Base-by-base conservation (phyloP, 139 green algal species). In the Volvox africanus region DNA sequence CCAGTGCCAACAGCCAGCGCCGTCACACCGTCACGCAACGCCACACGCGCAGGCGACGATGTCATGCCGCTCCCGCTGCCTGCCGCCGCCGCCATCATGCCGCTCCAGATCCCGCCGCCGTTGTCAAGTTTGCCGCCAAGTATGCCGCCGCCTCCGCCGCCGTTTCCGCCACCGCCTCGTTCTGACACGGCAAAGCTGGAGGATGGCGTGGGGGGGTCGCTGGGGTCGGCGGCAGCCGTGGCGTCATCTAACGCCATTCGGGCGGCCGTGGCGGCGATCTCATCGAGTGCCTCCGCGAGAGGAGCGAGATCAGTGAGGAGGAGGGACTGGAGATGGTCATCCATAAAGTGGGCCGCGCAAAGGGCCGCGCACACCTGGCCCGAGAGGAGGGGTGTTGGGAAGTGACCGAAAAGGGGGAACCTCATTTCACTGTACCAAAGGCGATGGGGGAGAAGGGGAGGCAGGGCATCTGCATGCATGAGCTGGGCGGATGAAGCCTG, bases 351-450 rank as follows among this genome's bases (percentile, higher is more conserved):
- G 2, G 85, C 69, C 16, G 85, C 69, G 69, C 85, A 89, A 16
- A 89, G 69, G 21, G 85, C 85, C 28, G 85, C 69, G 44, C 85
- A 89, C 18, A 89, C 85, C 85, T 89, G 85, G 44, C 44, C 44
- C 22, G 14, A 32, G 79, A 19, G 44, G 44, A n/a, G n/a, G 44
- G 44, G 50, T 20, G 61, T 12, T 6, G 21, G 11, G 65, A 6
- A 24, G 21, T 11, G 65, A 12, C 12, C 65, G 65, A 30, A 28
- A 28, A 2, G 65, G 65, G 65, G 65, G 65, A 9, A 9, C 9
- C 44, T 14, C 44, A 9, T 14, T 14, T 55, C 44, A 55, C 44
- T 9, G 44, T 55, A 55, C 9, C 44, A 55, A 55, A 55, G 44
- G 44, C 44, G 44, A 55, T 55, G 44, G 44, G 44, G 44, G 44